A percentile compares a stretch with the other conserved stretches of the same genome.
Conservation (phyloP, 345 rosid genomes). For the Odontarrhena argentea region DNA sequence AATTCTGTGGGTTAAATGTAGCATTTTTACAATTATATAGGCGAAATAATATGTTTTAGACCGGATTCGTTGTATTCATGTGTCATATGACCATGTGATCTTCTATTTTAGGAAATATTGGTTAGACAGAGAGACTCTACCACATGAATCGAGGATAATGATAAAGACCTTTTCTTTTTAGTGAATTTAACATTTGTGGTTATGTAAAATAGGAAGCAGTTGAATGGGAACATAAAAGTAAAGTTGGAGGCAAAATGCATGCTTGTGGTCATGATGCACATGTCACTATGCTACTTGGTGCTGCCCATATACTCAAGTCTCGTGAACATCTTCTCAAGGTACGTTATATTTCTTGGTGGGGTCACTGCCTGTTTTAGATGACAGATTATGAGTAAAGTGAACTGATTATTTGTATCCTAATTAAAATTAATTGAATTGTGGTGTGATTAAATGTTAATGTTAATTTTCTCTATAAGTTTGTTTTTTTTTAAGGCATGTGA, state of each 20-base stretch:
- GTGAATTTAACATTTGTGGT: constrained; percentile 4
- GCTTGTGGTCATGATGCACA: constrained; percentile 96
- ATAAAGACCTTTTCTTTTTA: background rate
- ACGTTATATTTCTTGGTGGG: constrained; percentile 15
- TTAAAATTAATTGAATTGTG: background rate
- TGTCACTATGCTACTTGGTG: constrained; percentile 89
- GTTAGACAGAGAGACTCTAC: constrained; percentile 11
- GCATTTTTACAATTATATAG: background rate
- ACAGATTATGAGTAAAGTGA: background rate
- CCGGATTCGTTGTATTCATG: background rate
- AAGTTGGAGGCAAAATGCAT: constrained; percentile 84
- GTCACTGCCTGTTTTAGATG: constrained; percentile 5
- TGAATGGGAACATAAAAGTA: constrained; percentile 84
- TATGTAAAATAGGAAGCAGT: constrained; percentile 65
- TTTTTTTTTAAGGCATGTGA: no score
- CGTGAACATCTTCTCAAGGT: constrained; percentile 49
- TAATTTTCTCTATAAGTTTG: no score
- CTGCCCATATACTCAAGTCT: constrained; percentile 73
- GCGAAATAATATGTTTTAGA: background rate
- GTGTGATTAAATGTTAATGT: background rate
- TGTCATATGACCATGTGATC: constrained; percentile 33
- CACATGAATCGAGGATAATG: constrained; percentile 21
- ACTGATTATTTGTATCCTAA: background rate
- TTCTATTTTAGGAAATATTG: constrained; percentile 12
- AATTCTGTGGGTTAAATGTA: constrained; percentile 2